Conservation (phyloP, 768 basidiomycete species). For the Tephrocybe sp. region DNA sequence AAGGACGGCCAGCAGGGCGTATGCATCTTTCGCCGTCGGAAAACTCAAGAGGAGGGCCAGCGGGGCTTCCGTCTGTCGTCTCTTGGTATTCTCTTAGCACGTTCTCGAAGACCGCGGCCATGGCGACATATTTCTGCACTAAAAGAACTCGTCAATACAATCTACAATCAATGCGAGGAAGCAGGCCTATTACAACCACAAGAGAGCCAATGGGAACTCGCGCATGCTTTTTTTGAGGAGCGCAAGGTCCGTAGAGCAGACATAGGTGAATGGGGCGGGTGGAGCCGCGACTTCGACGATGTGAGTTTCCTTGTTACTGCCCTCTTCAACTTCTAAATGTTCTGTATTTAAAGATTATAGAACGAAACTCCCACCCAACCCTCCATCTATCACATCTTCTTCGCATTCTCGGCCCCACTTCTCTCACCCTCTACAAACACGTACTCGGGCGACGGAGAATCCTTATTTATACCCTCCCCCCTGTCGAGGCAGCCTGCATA, state of each 20-base stretch:
- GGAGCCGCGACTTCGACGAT: slow-evolving; percentile 63
- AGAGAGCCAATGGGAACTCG: slow-evolving; percentile 63
- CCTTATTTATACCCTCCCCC: slow-evolving; percentile 77
- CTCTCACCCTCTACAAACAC: slow-evolving; percentile 76
- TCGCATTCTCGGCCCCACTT: slow-evolving; percentile 75
- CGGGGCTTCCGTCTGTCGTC: slow-evolving; percentile 80
- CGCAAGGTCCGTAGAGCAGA: slow-evolving; percentile 49
- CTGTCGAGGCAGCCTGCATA: slow-evolving; percentile 76
- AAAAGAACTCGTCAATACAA: slow-evolving; percentile 51
- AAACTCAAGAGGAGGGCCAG: slow-evolving; percentile 67
- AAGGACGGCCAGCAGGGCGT: slow-evolving; percentile 69
- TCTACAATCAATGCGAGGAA: slow-evolving; percentile 51
- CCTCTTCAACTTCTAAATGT: background rate
- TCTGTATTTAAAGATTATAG: slow-evolving; percentile 2
- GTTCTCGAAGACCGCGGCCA: slow-evolving; percentile 64
- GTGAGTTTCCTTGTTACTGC: slow-evolving; percentile 31
- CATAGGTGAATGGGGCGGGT: slow-evolving; percentile 63
- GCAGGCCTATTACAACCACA: slow-evolving; percentile 45
- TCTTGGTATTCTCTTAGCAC: slow-evolving; percentile 69
- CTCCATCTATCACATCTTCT: slow-evolving; percentile 74
- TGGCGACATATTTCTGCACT: slow-evolving; percentile 70
- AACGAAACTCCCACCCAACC: slow-evolving; percentile 42
- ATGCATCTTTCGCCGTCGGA: slow-evolving; percentile 68
- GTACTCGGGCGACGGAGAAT: slow-evolving; percentile 71
- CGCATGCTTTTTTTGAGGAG: slow-evolving; percentile 61